A percentile compares a stretch with the other conserved stretches of the same genome.
Evolutionary conservation across 768 basidiomycete species (phyloP).

Genomic region (Dacryopinax primogenitus): DNA sequence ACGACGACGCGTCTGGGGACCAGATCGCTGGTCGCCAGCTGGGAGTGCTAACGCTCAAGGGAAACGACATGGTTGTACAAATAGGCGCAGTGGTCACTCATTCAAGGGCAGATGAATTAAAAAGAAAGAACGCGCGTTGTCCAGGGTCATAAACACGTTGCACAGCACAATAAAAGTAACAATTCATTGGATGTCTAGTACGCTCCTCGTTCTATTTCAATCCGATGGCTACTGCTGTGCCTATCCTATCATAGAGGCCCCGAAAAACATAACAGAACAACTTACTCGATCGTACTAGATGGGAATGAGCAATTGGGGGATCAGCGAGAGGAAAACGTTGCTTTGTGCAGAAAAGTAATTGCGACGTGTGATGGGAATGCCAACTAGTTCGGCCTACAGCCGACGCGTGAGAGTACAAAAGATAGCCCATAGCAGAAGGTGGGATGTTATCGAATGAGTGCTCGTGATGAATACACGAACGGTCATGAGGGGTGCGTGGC

Average conservation of each 20-base stretch:
- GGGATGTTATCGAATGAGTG: background rate
- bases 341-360: background rate
- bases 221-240: background rate
- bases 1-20: constrained; percentile 7
- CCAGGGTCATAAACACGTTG: background rate
- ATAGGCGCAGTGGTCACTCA: too few species aligned
- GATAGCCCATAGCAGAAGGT: background rate
- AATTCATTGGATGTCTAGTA: background rate
- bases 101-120: too few species aligned
- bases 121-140: background rate
- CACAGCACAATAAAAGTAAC: background rate
- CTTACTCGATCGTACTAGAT: constrained; percentile 3
- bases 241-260: background rate
- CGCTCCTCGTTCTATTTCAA: constrained; percentile 4
- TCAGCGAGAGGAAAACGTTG: constrained; percentile 4
- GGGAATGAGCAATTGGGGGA: constrained; percentile 7
- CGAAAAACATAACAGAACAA: background rate
- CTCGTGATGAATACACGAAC: background rate
- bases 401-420: background rate
- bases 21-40: background rate
- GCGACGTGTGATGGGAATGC: background rate
- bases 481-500: background rate
- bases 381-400: constrained; percentile 7
- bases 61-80: background rate
- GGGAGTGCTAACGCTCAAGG: background rate